phyloP scores from a whole-genome alignment of 2,329 filamentous ascomycete genomes.

The Trichoderma guizhouense region DNA sequence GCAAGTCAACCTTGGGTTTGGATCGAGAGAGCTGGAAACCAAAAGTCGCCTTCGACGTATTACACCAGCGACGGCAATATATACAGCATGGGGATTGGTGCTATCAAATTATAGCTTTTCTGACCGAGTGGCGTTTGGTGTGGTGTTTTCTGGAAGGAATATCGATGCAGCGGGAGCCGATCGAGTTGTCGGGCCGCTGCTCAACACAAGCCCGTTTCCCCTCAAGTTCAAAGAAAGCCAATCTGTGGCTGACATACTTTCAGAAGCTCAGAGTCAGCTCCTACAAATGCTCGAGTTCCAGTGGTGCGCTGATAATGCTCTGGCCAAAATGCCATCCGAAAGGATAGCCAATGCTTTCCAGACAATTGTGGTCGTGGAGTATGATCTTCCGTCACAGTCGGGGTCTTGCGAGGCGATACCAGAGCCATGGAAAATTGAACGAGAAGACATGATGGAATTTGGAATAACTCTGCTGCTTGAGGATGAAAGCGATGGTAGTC shows the following conservation, averaged over 20 bases:
- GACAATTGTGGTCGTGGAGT: neutral
- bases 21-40: neutral
- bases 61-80: neutral
- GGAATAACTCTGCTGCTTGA: neutral
- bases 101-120: neutral
- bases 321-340: neutral
- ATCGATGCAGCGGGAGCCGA: neutral
- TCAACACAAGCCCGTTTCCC: neutral
- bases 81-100: neutral
- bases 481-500: neutral
- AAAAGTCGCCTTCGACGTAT: neutral
- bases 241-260: neutral
- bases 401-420: neutral
- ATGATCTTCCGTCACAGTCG: neutral
- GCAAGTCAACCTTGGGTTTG: neutral
- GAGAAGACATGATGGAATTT: slow-evolving; percentile 1
- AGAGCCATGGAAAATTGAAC: neutral
- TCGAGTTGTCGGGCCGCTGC: neutral
- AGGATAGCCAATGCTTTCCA: neutral
- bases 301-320: neutral
- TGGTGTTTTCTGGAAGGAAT: neutral
- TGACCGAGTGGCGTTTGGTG: neutral
- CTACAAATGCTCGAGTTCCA: neutral
- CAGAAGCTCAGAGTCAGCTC: neutral
- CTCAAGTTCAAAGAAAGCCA: neutral